Percentiles rank a stretch among this genome's conserved stretches.
Evolutionary conservation across 768 basidiomycete species (phyloP).

Genomic region (Postia placenta): DNA sequence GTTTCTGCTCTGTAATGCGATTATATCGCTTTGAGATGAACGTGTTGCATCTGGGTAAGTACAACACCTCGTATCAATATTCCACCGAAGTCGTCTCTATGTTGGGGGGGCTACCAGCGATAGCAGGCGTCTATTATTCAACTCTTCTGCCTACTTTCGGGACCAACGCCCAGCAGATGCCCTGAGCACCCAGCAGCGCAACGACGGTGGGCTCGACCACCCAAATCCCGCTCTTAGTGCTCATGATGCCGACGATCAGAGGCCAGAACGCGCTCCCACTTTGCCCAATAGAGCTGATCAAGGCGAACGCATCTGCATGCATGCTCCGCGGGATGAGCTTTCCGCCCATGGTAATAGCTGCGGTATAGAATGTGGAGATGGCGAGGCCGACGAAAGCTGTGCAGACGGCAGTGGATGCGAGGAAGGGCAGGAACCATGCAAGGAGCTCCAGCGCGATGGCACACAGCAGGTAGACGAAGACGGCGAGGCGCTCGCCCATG

Average conservation of each 20-base stretch:
- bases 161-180: constrained; percentile 19
- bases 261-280: constrained; percentile 25
- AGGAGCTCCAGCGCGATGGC: constrained; percentile 24
- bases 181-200: constrained; percentile 21
- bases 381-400: constrained; percentile 26
- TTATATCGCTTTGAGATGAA: no score
- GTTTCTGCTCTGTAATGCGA: no score
- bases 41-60: no score
- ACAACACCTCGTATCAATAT: no score
- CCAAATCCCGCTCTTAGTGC: constrained; percentile 24
- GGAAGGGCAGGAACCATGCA: constrained; percentile 20
- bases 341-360: constrained; percentile 19
- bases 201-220: constrained; percentile 24
- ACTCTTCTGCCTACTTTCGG: constrained; percentile 15
- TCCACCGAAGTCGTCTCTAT: background rate
- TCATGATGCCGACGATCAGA: constrained; percentile 22
- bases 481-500: constrained; percentile 23
- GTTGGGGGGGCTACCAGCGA: background rate
- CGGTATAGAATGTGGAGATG: constrained; percentile 25
- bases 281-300: constrained; percentile 25
- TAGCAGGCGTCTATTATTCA: no score
- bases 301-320: constrained; percentile 24
- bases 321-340: constrained; percentile 21
- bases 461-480: constrained; percentile 22
- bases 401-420: constrained; percentile 22